Percentiles rank a stretch among this genome's conserved stretches.
Evolutionary conservation across 2,329 filamentous ascomycete species (phyloP).

Genomic region (Aspergillus vadensis): DNA sequence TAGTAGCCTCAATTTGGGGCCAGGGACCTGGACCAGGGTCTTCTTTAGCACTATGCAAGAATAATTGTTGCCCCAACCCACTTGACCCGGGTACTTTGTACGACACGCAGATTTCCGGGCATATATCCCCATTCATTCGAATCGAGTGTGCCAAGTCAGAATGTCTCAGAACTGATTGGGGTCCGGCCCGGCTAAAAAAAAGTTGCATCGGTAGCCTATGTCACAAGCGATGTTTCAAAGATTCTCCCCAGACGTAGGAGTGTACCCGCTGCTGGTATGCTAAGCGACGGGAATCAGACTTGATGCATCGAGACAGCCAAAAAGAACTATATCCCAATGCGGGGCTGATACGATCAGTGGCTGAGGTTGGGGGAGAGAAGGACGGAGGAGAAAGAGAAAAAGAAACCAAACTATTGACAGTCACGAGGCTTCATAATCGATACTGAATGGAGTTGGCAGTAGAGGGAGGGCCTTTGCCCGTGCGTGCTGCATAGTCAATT

Average conservation of each 20-base stretch:
- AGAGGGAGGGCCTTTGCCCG: conserved; percentile 14
- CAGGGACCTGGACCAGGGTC: conserved; percentile 3
- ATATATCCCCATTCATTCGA: neutral
- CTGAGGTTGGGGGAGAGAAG: neutral
- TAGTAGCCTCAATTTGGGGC: conserved; percentile 2
- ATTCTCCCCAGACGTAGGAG: neutral
- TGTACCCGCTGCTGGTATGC: neutral
- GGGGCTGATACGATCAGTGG: neutral
- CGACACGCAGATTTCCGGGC: neutral
- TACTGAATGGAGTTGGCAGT: conserved; percentile 1
- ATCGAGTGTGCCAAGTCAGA: neutral
- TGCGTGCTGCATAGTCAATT: conserved; percentile 15
- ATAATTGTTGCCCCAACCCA: neutral
- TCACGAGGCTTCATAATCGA: conserved; percentile 17
- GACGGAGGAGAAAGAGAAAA: neutral
- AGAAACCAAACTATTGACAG: conserved; percentile 8
- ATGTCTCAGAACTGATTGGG: neutral
- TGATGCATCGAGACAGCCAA: neutral
- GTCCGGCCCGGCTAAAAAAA: neutral
- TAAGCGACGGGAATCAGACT: neutral
- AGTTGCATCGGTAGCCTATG: neutral
- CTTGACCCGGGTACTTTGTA: neutral
- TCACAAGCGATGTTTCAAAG: neutral
- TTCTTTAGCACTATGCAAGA: neutral
- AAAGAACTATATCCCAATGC: neutral